Evolutionary conservation across 169 alveolate genomes (phyloP).

Genomic region (Plasmodium yoelii): DNA sequence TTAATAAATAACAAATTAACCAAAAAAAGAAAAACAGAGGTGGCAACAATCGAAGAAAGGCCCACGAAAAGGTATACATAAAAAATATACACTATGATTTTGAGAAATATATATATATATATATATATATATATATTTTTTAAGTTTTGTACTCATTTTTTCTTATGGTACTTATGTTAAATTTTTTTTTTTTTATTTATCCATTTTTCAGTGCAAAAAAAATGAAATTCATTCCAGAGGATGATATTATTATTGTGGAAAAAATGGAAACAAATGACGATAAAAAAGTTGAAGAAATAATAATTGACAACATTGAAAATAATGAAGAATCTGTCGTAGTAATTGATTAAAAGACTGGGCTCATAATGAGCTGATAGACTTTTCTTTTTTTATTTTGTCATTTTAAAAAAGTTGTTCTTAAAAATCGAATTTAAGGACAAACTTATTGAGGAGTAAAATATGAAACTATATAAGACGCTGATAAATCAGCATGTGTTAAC

Average conservation of each 20-base stretch:
- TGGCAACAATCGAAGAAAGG: background rate
- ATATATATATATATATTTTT: too few species aligned
- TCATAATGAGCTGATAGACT: conserved; percentile 1
- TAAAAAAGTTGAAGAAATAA: conserved; percentile 32
- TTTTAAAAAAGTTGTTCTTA: background rate
- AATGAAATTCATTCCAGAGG: conserved; percentile 18
- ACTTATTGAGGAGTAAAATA: background rate
- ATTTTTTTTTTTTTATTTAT: conserved; percentile 1
- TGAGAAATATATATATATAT: too few species aligned
- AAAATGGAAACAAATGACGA: conserved; percentile 1
- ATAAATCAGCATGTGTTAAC: too few species aligned
- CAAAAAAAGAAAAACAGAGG: conserved; percentile 27
- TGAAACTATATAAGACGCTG: too few species aligned
- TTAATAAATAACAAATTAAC: conserved; percentile 34
- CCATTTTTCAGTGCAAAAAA: conserved; percentile 47
- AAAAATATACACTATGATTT: too few species aligned
- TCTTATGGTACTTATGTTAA: background rate
- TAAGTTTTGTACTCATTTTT: background rate
- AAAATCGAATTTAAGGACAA: background rate
- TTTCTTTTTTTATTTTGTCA: conserved; percentile 18
- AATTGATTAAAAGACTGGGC: conserved; percentile 40
- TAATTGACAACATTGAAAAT: conserved; percentile 43
- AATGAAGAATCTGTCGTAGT: conserved; percentile 22
- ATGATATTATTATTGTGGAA: conserved; percentile 11
- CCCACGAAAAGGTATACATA: background rate